Base-by-base conservation (phyloP, 1,284 basidiomycete species). In the Inonotus obliquus region DNA sequence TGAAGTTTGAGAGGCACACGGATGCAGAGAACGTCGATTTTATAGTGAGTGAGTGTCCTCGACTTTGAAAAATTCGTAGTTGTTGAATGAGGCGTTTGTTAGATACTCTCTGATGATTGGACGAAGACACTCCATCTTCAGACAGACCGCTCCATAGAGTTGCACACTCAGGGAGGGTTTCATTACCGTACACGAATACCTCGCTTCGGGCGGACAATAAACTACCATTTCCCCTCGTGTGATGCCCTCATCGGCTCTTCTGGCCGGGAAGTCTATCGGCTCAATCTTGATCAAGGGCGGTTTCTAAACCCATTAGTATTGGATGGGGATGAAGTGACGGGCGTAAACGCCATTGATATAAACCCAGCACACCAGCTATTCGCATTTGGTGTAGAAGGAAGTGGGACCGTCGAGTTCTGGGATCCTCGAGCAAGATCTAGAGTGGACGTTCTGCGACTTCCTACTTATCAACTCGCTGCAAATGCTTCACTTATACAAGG, bases 1-100 rank as follows among this genome's bases (percentile, higher is more conserved):
- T 94, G 65, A 99, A 99, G 75, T 98, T 98, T 73, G 95, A 98
- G 77, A 82, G 97, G 54, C 95, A 98, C 70, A 91, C 94, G 0
- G 95, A 99, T 70, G 87, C 92, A 7, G 96, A 99, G 79, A 99
- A 98, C 74, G 90, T 99, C 65, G 97, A 99, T 74, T 99, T 99
- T 77, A 81, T 90, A 79, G 94, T 97, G 79, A 83, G 92, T 91
- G 73, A 81, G 82, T 85, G 76, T 64, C 67, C 19, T 54, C 45
- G 60, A 37, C 54, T 27, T 53, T 32, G 53, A 27, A n/a, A 14
- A 52, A 52, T 32, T 14, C 4, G 6, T n/a, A 11, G 59, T 54
- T 59, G 39, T 56, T 61, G 45, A 58, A 55, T 57, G 41, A 21
- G 41, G 17, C n/a, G 4, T 10, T 44, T 2, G 44, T 29, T 49